Percentiles rank a stretch among this genome's conserved stretches.
Evolutionary conservation across 2,329 filamentous ascomycete species (phyloP).

Genomic region (Phyllosticta citribraziliensis): DNA sequence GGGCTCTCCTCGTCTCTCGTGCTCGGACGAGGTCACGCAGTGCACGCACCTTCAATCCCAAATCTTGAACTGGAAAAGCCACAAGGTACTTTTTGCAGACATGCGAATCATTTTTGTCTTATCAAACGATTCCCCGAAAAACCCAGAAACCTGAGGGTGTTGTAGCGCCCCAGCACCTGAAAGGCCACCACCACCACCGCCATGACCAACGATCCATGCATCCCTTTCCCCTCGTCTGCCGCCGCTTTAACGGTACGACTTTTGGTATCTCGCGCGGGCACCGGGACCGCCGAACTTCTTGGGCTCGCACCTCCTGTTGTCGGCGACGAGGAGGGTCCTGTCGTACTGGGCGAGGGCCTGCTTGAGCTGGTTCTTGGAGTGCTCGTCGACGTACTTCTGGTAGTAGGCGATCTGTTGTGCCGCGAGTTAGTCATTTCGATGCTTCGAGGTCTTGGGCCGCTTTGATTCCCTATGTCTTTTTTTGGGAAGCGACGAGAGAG

Average conservation of each 20-base stretch:
- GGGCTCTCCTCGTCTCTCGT: background rate
- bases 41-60: background rate
- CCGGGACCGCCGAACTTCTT: constrained; percentile 96
- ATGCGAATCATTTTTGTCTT: constrained; percentile 23
- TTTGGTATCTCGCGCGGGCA: constrained; percentile 95
- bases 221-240: constrained; percentile 8
- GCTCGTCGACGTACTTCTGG: constrained; percentile 99
- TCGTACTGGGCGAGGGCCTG: constrained; percentile 92
- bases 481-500: background rate
- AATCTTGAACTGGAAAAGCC: background rate
- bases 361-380: constrained; percentile 99
- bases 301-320: constrained; percentile 98
- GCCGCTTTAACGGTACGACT: constrained; percentile 89
- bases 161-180: constrained; percentile 6
- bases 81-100: background rate
- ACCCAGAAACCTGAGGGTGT: constrained; percentile 12
- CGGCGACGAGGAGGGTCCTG: constrained; percentile 93
- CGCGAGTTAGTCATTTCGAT: constrained; percentile 9
- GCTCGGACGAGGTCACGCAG: background rate
- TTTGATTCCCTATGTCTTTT: background rate
- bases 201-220: background rate
- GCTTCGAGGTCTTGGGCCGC: background rate
- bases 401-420: constrained; percentile 70
- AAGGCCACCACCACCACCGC: constrained; percentile 6
- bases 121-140: constrained; percentile 22